phyloP scores from a whole-genome alignment of 805 yeast species.

The Nakazawaea populi region DNA sequence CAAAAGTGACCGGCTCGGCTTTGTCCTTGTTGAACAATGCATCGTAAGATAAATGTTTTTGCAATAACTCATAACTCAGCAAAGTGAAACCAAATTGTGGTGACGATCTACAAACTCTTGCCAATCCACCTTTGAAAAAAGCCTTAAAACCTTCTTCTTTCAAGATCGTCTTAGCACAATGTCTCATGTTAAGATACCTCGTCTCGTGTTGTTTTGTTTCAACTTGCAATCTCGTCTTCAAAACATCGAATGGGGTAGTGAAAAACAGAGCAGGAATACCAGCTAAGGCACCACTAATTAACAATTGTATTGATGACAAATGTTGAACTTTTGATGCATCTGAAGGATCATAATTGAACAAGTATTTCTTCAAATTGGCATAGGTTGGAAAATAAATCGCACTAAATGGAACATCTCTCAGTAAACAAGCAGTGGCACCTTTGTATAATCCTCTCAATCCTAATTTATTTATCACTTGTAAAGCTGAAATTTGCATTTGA shows the following conservation, averaged over 20 bases:
- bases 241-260: constrained; percentile 96
- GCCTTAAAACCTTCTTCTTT: constrained; percentile 82
- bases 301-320: constrained; percentile 77
- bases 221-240: constrained; percentile 90
- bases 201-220: constrained; percentile 75
- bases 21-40: constrained; percentile 16
- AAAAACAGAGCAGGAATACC: constrained; percentile 97
- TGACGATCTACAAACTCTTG: constrained; percentile 89
- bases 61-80: constrained; percentile 94
- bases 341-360: constrained; percentile 78
- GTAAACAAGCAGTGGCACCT: constrained; percentile 86
- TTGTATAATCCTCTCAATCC: constrained; percentile 85
- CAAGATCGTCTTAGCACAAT: constrained; percentile 69
- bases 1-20: neutral
- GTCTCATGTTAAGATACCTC: constrained; percentile 67
- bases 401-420: constrained; percentile 94
- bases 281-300: constrained; percentile 87
- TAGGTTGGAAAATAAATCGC: constrained; percentile 97
- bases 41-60: constrained; percentile 67
- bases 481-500: constrained; percentile 40
- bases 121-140: constrained; percentile 94
- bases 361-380: constrained; percentile 80
- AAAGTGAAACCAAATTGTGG: constrained; percentile 97
- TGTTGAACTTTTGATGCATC: constrained; percentile 50
- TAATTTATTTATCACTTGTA: constrained; percentile 67